These are phyloP conservation scores for Pseudogymnoascus sp. DNA, from an alignment of 2,329 filamentous ascomycete species.

Conservation along the genomic window DNA sequence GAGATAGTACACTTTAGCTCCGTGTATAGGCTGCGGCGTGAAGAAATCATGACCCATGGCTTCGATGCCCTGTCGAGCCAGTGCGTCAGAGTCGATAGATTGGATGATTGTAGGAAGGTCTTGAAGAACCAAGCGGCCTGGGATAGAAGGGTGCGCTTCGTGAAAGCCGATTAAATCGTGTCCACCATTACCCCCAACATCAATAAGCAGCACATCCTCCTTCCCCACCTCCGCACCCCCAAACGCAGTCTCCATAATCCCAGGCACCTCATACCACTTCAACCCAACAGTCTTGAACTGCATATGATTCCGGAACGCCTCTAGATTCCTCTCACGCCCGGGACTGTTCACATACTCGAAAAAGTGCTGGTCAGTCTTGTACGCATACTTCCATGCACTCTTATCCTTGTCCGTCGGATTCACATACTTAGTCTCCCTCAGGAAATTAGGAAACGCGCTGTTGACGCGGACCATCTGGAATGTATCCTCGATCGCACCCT, in stretches of 20 bases:
- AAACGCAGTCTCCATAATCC: constrained; percentile 5
- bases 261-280: constrained; percentile 10
- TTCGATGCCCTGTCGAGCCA: constrained; percentile 18
- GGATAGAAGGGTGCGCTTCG: not conserved
- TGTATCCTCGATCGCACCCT: constrained; percentile 4
- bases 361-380: constrained; percentile 9
- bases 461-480: constrained; percentile 1
- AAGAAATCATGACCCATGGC: constrained; percentile 29
- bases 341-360: constrained; percentile 7
- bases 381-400: constrained; percentile 9
- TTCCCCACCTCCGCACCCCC: constrained; percentile 1
- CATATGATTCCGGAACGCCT: constrained; percentile 8
- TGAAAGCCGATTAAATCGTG: constrained; percentile 13
- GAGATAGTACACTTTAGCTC: constrained; percentile 29
- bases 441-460: not conserved
- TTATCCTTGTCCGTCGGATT: constrained; percentile 10
- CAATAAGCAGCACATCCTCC: constrained; percentile 10
- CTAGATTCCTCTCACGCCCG: not conserved
- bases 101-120: constrained; percentile 10
- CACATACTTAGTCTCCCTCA: constrained; percentile 6
- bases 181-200: constrained; percentile 13
- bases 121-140: constrained; percentile 12
- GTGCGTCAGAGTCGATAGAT: not conserved
- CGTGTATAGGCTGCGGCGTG: constrained; percentile 25
- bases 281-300: constrained; percentile 8